Evolutionary conservation across 75 land plant genomes (phyloP), one percentile per base, ranked within the genome.

Genomic region (Cryptomeria japonica): DNA sequence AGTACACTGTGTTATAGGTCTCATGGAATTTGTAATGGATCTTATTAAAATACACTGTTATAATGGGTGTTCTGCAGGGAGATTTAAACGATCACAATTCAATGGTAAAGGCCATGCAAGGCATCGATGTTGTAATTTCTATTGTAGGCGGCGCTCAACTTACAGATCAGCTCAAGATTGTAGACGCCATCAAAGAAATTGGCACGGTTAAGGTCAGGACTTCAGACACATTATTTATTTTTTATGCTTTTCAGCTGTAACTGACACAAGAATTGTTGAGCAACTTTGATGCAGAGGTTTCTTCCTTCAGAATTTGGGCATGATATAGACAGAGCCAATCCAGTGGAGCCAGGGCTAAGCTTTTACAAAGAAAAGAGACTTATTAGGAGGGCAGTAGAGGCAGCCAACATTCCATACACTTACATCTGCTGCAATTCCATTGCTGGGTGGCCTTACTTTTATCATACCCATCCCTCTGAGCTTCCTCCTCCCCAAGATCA

Each of bases 401-500:
- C 77, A 2, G 82, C 92, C 9, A 78, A 89, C 41, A 84, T 91
- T 46, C 91, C 91, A 13, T 77, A 87, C 86, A 91, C 92, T 32
- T 56, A 78, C 76, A 79, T 90, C 12, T 47, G 36, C n/a, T 44
- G 47, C 47, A 44, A 44, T 44, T 44, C 47, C 47, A 44, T 44
- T 44, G 47, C 47, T 44, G 47, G 47, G 47, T 44, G 47, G 47
- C 47, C 47, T 44, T 44, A 44, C 47, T 44, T 44, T 44, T 44
- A 44, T 44, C 47, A 44, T 7, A 44, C 47, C 47, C 47, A 44
- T 44, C 47, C 47, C 8, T 44, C 47, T 44, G 47, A 44, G 8
- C 47, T 44, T 44, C 47, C 47, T 44, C 47, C 47, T 44, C 47
- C 47, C 47, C 47, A 32, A 5, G 83, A 87, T 44, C 22, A 79